Base-by-base conservation (phyloP, 768 basidiomycete genomes). In the Trametes coccinea region DNA sequence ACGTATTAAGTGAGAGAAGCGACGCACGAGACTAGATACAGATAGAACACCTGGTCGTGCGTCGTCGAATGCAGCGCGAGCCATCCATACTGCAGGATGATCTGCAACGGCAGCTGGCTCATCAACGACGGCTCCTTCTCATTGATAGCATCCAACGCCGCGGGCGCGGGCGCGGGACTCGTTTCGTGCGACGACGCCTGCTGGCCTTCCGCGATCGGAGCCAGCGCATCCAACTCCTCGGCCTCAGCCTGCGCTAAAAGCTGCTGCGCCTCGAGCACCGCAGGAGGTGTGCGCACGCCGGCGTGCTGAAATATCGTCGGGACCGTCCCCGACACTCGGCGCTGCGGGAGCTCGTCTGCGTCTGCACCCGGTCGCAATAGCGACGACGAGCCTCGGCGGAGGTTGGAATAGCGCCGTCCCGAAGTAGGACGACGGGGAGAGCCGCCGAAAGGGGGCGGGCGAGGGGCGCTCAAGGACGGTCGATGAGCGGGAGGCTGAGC, bases 31-130 rank as follows among this genome's bases (percentile, higher is more conserved):
- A 95, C 91, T 29, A 95, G 86, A 76, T 95, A 96, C 2, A 91
- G 91, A 72, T 95, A 83, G 78, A 97, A 92, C 31, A 95, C 75
- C 74, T 96, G 93, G 76, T 95, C 91, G 68, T 95, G 94, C 1
- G 90, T 93, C 14, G 90, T 93, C 41, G 86, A 86, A 71, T 97
- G 95, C 52, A 98, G 74, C 4, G 95, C 95, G 64, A 98, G 78
- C 63, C 94, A 76, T 17, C 92, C 92, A 73, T 97, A 97, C 75
- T 97, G 95, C 16, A 92, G 69, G 67, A 98, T 97, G 68, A 98
- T 85, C 65, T 89, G 71, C 37, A 93, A 69, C 5, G 96, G 96
- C 31, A 98, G 77, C 69, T 89, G 86, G 22, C 86, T 87, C 64
- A 84, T 75, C 64, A 92, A 72, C 11, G 89, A 88, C 2, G 85